Evolutionary conservation across 495 filamentous ascomycete species (phyloP), one percentile per base, ranked within the genome.

Genomic region (Clohesyomyces aquaticus): DNA sequence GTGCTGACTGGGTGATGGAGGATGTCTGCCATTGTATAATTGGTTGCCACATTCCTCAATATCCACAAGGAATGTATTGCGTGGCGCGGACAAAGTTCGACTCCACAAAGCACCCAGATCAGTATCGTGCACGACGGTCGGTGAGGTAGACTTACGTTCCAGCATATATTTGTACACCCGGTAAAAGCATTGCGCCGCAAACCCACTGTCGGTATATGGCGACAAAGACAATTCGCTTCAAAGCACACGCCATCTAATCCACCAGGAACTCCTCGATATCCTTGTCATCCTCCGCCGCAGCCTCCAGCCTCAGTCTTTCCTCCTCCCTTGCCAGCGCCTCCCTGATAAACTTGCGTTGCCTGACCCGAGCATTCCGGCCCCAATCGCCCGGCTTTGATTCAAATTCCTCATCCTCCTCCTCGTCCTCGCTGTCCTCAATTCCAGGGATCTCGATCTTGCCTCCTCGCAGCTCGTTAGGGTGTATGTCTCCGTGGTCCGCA

Each of bases 241-340:
- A 54, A 19, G 25, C 9, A 22, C 6, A 14, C 16, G 52, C 6
- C 55, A 38, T 38, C 57, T 61, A 66, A 43, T 28, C 55, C 22
- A 86, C 79, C 75, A 91, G 76, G 68, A 86, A 84, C 71, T 91
- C 85, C 79, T 85, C 81, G 71, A 93, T 83, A 63, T 83, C 76
- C 22, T 81, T 78, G 68, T 83, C 80, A 4, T 74, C 71, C 67
- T 73, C 71, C 61, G 79, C 56, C 32, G 78, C 74, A 57, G 76
- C 27, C 58, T 64, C 51, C 25, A 61, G 63, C 49, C 41, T 51
- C 63, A 71, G 27, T 60, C 70, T 67, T 59, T 43, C 12, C 69
- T 73, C 71, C 54, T 68, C 54, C 58, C 62, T 64, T 68, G 77
- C 73, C 60, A 80, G 53, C 61, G 72, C 76, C 73, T 79, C 76